Percentiles rank a stretch among this genome's conserved stretches.
These are phyloP conservation scores for Diaporthe capsici DNA, from an alignment of 2,329 filamentous ascomycete species.

Conservation along the genomic window DNA sequence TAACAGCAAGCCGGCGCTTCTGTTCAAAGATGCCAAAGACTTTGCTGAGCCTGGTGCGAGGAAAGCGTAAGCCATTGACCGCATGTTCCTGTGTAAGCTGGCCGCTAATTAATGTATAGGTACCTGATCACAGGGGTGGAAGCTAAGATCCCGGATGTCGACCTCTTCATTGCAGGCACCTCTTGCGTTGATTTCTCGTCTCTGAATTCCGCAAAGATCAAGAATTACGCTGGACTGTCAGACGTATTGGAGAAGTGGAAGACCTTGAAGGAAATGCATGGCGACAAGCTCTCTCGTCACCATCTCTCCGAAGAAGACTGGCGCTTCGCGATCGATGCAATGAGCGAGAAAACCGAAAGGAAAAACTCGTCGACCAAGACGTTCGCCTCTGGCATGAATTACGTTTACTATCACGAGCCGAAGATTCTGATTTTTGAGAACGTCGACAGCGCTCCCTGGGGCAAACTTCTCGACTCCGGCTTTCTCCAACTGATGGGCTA, in stretches of 20 bases:
- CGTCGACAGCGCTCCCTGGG: constrained; percentile 73
- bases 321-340: constrained; percentile 27
- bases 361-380: constrained; percentile 44
- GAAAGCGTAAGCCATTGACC: constrained; percentile 59
- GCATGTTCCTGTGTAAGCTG: not conserved
- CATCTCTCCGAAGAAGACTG: constrained; percentile 53
- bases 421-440: constrained; percentile 81
- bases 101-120: not conserved
- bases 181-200: constrained; percentile 82
- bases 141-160: constrained; percentile 64
- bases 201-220: constrained; percentile 66
- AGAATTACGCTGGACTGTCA: constrained; percentile 11
- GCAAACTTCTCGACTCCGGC: constrained; percentile 56
- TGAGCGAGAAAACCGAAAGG: constrained; percentile 23
- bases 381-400: constrained; percentile 46
- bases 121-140: constrained; percentile 35
- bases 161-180: constrained; percentile 80
- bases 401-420: constrained; percentile 62
- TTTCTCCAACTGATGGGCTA: constrained; percentile 68
- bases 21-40: constrained; percentile 74
- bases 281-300: constrained; percentile 56
- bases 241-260: constrained; percentile 46
- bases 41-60: constrained; percentile 56
- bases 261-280: constrained; percentile 64
- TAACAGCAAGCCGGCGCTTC: constrained; percentile 65